Percentiles rank a stretch among this genome's conserved stretches.
These are phyloP conservation scores for Dioszegia hungarica DNA, from an alignment of 768 basidiomycete genomes.

Conservation along the genomic window DNA sequence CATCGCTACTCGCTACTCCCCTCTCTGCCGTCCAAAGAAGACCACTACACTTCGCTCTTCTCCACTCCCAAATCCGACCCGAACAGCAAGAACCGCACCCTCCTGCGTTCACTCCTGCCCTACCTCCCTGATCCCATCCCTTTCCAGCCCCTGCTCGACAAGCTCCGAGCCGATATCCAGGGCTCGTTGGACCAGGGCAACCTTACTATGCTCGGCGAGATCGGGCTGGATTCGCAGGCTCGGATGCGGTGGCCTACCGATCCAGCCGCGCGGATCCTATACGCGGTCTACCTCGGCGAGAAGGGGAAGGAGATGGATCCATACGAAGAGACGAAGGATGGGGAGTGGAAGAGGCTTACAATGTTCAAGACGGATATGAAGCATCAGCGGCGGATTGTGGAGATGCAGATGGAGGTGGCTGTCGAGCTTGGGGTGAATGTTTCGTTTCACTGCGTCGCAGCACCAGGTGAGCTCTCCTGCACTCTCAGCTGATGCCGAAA, in stretches of 20 bases:
- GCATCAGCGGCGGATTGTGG: conserved; percentile 76
- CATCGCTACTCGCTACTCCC: conserved; percentile 62
- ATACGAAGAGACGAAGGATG: conserved; percentile 59
- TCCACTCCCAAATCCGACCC: conserved; percentile 46
- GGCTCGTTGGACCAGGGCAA: conserved; percentile 53
- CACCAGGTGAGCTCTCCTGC: conserved; percentile 21
- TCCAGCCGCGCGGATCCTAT: conserved; percentile 18
- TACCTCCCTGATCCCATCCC: conserved; percentile 68
- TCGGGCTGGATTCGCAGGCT: conserved; percentile 73
- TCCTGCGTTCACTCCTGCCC: conserved; percentile 60
- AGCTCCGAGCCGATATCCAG: conserved; percentile 61
- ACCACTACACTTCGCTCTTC: conserved; percentile 73
- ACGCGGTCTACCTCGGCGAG: conserved; percentile 9
- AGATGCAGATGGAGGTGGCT: conserved; percentile 80
- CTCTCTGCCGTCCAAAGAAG: conserved; percentile 55
- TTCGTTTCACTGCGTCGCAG: conserved; percentile 61
- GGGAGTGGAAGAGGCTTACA: conserved; percentile 69
- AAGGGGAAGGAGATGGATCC: not conserved
- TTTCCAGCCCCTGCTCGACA: conserved; percentile 58
- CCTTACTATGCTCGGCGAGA: conserved; percentile 81
- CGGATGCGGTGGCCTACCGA: conserved; percentile 34
- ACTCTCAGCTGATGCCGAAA: not conserved
- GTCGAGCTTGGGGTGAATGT: conserved; percentile 70
- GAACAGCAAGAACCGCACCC: conserved; percentile 43
- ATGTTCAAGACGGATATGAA: conserved; percentile 71